Evolutionary conservation across 2,329 filamentous ascomycete species (phyloP).

Genomic region (Pseudopyricularia cyperi): DNA sequence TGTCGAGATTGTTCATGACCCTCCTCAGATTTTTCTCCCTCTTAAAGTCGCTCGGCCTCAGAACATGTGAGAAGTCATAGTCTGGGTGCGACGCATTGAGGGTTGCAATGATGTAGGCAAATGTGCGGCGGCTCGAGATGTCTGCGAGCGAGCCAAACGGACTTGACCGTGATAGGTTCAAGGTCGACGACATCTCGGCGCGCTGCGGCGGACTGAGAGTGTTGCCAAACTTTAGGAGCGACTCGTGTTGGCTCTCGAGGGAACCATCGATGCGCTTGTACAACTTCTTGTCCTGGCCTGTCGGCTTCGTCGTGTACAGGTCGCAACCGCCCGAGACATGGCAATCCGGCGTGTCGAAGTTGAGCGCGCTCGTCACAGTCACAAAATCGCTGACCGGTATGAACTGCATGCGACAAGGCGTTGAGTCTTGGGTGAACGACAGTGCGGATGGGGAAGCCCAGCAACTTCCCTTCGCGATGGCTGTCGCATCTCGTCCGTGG

Average conservation of each 20-base stretch:
- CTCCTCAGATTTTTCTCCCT: conserved; percentile 66
- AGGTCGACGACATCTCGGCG: conserved; percentile 49
- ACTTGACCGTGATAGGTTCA: conserved; percentile 75
- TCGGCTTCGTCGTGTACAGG: conserved; percentile 93
- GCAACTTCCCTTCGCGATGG: not conserved
- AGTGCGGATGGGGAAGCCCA: not conserved
- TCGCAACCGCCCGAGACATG: conserved; percentile 90
- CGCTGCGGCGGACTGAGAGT: conserved; percentile 76
- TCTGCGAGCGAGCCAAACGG: conserved; percentile 87
- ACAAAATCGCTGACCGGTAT: conserved; percentile 85
- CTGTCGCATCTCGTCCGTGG: not conserved
- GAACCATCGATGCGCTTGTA: conserved; percentile 92
- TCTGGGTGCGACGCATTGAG: conserved; percentile 91
- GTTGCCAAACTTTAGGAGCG: conserved; percentile 72
- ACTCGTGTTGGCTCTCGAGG: conserved; percentile 82
- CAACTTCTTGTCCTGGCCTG: conserved; percentile 89
- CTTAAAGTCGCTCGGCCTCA: conserved; percentile 81
- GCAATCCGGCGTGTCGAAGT: conserved; percentile 89
- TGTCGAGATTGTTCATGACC: conserved; percentile 81
- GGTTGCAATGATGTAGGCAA: conserved; percentile 92
- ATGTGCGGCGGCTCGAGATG: conserved; percentile 77
- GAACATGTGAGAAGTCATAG: conserved; percentile 91
- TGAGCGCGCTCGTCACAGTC: conserved; percentile 80
- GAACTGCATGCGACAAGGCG: conserved; percentile 44
- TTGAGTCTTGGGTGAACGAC: not conserved